Conservation (phyloP, 257 asterid species). For the Forsythia suspensa region DNA sequence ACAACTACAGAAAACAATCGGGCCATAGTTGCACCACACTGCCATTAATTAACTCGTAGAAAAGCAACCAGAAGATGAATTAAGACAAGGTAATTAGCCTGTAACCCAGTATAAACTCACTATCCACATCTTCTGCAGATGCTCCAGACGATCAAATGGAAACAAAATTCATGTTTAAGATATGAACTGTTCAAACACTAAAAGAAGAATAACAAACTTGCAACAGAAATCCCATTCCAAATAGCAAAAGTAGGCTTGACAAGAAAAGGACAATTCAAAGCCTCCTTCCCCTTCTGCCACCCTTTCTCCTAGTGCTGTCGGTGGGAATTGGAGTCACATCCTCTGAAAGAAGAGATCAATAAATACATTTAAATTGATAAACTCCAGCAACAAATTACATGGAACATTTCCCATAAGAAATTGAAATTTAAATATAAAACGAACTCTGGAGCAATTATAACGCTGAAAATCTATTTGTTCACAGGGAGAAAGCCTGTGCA, state of each 20-base stretch:
- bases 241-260: neutral
- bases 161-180: conserved; percentile 15
- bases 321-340: conserved; percentile 78
- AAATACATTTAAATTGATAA: neutral
- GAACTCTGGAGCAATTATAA: too few relatives aligned
- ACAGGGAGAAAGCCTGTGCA: too few relatives aligned
- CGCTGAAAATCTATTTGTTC: too few relatives aligned
- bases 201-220: conserved; percentile 20
- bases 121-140: neutral
- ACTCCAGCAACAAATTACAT: too few relatives aligned
- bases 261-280: conserved; percentile 29
- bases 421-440: too few relatives aligned
- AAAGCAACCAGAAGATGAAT: neutral
- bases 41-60: too few relatives aligned
- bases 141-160: conserved; percentile 23
- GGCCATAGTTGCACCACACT: too few relatives aligned
- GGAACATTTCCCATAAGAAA: too few relatives aligned
- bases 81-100: neutral
- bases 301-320: conserved; percentile 71
- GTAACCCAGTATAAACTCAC: neutral
- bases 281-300: conserved; percentile 79
- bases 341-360: conserved; percentile 33
- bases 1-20: neutral
- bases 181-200: conserved; percentile 17
- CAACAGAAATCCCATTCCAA: conserved; percentile 17